These are phyloP conservation scores for Globisporangium uncinulatum DNA, from an alignment of 352 stramenopile genomes.

Conservation along the genomic window DNA sequence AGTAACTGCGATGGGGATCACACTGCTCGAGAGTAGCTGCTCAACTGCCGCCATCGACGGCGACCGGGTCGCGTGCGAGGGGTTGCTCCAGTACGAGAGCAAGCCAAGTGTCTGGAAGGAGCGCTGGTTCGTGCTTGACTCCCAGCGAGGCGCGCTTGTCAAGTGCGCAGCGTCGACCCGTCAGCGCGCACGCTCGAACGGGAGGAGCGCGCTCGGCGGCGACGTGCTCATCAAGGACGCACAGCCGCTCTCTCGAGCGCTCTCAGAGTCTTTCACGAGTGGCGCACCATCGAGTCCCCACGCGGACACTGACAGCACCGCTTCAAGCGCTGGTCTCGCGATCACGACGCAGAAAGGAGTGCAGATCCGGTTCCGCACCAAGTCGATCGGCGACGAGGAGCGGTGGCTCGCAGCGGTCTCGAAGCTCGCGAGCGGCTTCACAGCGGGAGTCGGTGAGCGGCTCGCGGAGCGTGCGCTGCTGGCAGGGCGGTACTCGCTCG, in stretches of 20 bases:
- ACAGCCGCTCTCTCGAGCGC: constrained; percentile 15
- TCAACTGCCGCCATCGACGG: constrained; percentile 11
- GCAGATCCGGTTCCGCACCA: constrained; percentile 36
- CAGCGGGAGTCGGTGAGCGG: constrained; percentile 34
- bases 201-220: constrained; percentile 28
- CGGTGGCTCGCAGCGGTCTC: constrained; percentile 40
- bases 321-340: constrained; percentile 16
- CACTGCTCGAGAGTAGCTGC: constrained; percentile 15
- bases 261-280: no score
- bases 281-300: not conserved
- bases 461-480: constrained; percentile 53
- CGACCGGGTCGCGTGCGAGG: constrained; percentile 30
- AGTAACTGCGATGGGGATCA: constrained; percentile 8
- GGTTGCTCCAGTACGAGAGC: constrained; percentile 42
- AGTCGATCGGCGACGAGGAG: constrained; percentile 31
- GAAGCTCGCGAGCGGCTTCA: constrained; percentile 41
- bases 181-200: constrained; percentile 21
- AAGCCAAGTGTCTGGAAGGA: constrained; percentile 50
- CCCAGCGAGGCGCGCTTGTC: constrained; percentile 26
- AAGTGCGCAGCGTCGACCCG: constrained; percentile 37
- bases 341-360: constrained; percentile 24
- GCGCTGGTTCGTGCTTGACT: constrained; percentile 65
- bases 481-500: constrained; percentile 56
- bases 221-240: constrained; percentile 28
- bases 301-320: not conserved